Evolutionary conservation across 2,329 filamentous ascomycete genomes (phyloP), one percentile per base, ranked within the genome.

Genomic region (Colletotrichum aenigma): DNA sequence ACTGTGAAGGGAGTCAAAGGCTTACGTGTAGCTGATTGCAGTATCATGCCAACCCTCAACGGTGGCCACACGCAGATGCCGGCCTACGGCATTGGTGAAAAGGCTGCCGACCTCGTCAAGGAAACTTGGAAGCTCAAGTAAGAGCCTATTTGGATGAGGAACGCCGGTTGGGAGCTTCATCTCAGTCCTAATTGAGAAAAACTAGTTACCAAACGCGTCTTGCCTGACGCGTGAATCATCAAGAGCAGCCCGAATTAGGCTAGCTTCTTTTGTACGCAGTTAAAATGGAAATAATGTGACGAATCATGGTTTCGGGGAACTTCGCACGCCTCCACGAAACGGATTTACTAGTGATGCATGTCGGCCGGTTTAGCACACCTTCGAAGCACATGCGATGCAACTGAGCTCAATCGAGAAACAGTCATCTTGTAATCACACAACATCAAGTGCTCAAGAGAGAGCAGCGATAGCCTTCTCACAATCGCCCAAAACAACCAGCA

Each of bases 71-170:
- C 89, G 0, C 89, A 91, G 78, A 91, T 91, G 89, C 88, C 89
- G 5, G 89, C 89, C 7, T 91, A 90, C 79, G 89, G 88, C 2
- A 90, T 91, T 76, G 89, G 88, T 1, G 89, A 91, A 81, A 89
- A 89, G 78, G 82, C 79, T 13, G 82, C 82, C 9, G 89, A 90
- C 78, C 79, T 90, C 71, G 87, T 91, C 67, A 89, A 88, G 77
- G 83, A 85, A 71, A 60, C 69, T 15, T 75, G 73, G 73, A 67
- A 64, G 32, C 15, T 68, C 7, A 64, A 64, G 32, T 64, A 18
- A 12, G 21, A 13, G 32, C 7, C 32, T 38, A 21, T 34, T n/a
- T 18, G 4, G 18, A 32, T 61, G 18, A 6, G 21, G 9, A 58
- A 58, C 16, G 21, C n/a, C 12, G 43, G n/a, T 52, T 21, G 43